phyloP scores from a whole-genome alignment of 768 basidiomycete genomes.

The Sporobolomyces pararoseus region DNA sequence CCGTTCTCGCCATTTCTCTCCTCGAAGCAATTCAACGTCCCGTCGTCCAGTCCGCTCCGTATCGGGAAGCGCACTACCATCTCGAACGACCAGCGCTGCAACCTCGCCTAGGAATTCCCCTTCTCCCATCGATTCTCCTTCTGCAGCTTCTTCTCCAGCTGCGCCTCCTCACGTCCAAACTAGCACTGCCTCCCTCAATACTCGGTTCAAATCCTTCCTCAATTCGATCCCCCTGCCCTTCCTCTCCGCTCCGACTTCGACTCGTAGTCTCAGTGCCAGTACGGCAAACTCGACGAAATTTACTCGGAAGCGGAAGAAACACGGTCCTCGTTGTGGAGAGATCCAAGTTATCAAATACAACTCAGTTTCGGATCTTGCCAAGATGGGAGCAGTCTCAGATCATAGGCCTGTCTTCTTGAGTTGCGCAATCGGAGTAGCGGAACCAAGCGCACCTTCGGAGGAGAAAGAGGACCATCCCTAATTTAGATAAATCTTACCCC shows the following conservation, averaged over 20 bases:
- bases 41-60: not conserved
- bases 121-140: too few relatives aligned
- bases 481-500: too few relatives aligned
- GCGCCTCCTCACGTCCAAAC: too few relatives aligned
- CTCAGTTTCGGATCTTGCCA: slow-evolving; percentile 72
- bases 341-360: slow-evolving; percentile 68
- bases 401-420: slow-evolving; percentile 78
- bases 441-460: not conserved
- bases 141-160: too few relatives aligned
- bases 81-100: not conserved
- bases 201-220: slow-evolving; percentile 38
- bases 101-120: too few relatives aligned
- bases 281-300: not conserved
- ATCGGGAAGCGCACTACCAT: not conserved
- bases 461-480: not conserved
- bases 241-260: not conserved
- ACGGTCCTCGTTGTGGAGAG: slow-evolving; percentile 58
- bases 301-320: slow-evolving; percentile 5
- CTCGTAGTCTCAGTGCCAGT: not conserved
- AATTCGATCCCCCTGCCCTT: slow-evolving; percentile 34
- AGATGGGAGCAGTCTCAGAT: slow-evolving; percentile 73
- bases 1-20: not conserved
- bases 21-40: not conserved
- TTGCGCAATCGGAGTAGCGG: slow-evolving; percentile 17
- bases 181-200: slow-evolving; percentile 14